Evolutionary conservation across 495 filamentous ascomycete species (phyloP).

Genomic region (Parathielavia appendiculata): DNA sequence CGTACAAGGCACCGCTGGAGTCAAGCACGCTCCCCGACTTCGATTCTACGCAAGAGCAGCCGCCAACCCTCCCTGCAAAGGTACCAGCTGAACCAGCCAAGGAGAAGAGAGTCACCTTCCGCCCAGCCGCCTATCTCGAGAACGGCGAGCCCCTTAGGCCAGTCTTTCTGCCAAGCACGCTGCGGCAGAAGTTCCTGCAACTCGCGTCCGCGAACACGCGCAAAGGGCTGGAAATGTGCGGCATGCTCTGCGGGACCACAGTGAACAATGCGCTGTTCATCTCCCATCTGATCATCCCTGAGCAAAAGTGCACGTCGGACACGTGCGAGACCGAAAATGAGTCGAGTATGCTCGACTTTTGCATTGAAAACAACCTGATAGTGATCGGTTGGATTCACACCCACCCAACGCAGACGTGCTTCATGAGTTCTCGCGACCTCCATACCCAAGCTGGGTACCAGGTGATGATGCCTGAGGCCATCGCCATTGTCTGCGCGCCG

Average conservation of each 20-base stretch:
- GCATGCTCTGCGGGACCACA: slow-evolving; percentile 83
- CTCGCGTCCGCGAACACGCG: slow-evolving; percentile 70
- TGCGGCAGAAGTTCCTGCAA: slow-evolving; percentile 67
- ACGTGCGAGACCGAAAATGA: slow-evolving; percentile 94
- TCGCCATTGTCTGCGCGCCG: slow-evolving; percentile 95
- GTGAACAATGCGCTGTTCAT: slow-evolving; percentile 94
- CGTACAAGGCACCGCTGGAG: slow-evolving; percentile 26
- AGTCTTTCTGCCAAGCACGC: slow-evolving; percentile 71
- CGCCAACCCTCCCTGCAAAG: slow-evolving; percentile 38
- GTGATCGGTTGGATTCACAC: slow-evolving; percentile 98
- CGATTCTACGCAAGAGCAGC: slow-evolving; percentile 7
- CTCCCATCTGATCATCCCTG: slow-evolving; percentile 78
- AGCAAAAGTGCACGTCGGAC: slow-evolving; percentile 81
- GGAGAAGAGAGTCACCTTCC: slow-evolving; percentile 56
- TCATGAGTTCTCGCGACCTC: slow-evolving; percentile 90
- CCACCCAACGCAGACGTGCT: slow-evolving; percentile 92
- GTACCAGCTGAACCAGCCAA: slow-evolving; percentile 25
- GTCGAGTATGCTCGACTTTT: slow-evolving; percentile 75
- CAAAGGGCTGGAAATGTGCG: slow-evolving; percentile 85
- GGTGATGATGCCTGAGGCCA: slow-evolving; percentile 87
- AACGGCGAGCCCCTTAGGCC: slow-evolving; percentile 80
- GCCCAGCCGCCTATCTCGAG: slow-evolving; percentile 80
- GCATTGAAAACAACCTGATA: slow-evolving; percentile 76
- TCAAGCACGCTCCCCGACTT: slow-evolving; percentile 5
- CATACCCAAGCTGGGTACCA: slow-evolving; percentile 94